Percentiles rank a stretch among this genome's conserved stretches.
Conservation (phyloP, 2,329 filamentous ascomycete genomes). For the Periconia sp. region DNA sequence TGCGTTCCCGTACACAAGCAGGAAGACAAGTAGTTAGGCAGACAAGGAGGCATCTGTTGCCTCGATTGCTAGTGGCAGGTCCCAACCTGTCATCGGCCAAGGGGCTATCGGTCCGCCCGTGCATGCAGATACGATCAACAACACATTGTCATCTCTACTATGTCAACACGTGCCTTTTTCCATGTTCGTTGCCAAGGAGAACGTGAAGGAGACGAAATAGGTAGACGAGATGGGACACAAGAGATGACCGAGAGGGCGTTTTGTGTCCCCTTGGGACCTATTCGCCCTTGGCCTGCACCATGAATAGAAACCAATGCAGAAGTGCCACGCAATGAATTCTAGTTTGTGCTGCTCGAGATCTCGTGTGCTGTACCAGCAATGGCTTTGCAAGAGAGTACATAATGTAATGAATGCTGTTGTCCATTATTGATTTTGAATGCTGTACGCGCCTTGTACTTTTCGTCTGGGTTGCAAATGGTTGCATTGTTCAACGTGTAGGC, state of each 20-base stretch:
- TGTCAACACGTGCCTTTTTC: too few relatives aligned
- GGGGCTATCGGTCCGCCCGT: slow-evolving; percentile 21
- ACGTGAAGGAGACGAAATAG: too few relatives aligned
- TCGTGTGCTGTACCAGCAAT: slow-evolving; percentile 2
- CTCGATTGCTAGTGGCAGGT: not conserved
- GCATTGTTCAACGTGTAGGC: not conserved
- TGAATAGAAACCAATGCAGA: not conserved
- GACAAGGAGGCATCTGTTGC: not conserved
- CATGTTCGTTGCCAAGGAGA: too few relatives aligned
- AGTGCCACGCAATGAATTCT: not conserved
- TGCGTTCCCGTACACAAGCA: not conserved
- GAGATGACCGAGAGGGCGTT: not conserved
- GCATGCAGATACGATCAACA: slow-evolving; percentile 11
- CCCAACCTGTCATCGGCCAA: slow-evolving; percentile 16
- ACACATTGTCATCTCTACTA: too few relatives aligned
- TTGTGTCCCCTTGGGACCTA: not conserved
- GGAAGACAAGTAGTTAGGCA: too few relatives aligned
- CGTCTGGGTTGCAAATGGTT: not conserved
- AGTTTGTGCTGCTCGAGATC: not conserved
- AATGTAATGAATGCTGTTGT: slow-evolving; percentile 4
- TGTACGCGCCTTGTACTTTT: slow-evolving; percentile 8
- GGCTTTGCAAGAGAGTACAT: not conserved
- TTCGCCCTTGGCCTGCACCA: not conserved
- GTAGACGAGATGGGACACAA: too few relatives aligned
- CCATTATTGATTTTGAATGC: slow-evolving; percentile 8